Base-by-base conservation (phyloP, 805 yeast genomes). In the Monosporozyma solicola region DNA sequence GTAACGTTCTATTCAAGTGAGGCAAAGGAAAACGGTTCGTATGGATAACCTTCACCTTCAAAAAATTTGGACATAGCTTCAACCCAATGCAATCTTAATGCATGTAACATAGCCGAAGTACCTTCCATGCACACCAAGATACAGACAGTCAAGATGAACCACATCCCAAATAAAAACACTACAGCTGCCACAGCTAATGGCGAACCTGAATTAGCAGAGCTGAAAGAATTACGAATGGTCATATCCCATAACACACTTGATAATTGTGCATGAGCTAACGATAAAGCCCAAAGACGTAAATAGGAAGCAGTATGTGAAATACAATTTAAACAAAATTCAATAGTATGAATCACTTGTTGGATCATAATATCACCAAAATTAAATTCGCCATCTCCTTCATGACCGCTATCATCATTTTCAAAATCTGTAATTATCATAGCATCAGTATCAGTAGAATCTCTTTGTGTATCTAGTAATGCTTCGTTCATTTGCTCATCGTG, bases 291-390 rank as follows among this genome's bases (percentile, higher is more conserved):
- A 59, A 92, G 75, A 72, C 99, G 87, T 61, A 92, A 76, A 66
- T 92, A 92, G 0, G 98, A 92, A 0, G 99, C 99, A 2, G 99
- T 92, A 70, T 92, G 99, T n/a, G 97, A 88, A 33, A 92, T 96
- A 75, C 97, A 87, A 72, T 94, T 94, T 66, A 92, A 78, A 66
- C 99, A 92, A 73, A 94, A 92, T 75, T 92, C 99, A 67, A 92
- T 92, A 10, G 99, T 94, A 70, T 94, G 97, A 61, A 92, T 92
- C 25, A 92, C 96, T 72, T 92, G 99, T 70, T 92, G 97, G 61
- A 92, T 92, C 84, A 92, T 85, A 35, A 94, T 81, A 63, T 92
- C 99, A 48, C 97, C 97, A 67, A 92, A 87, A 56, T 84, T 79
- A 62, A 83, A 84, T 47, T 72, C 83, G 13, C 46, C 46, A 11